Conservation (phyloP, 129 eudicot genomes). For the Centaurea solstitialis region DNA sequence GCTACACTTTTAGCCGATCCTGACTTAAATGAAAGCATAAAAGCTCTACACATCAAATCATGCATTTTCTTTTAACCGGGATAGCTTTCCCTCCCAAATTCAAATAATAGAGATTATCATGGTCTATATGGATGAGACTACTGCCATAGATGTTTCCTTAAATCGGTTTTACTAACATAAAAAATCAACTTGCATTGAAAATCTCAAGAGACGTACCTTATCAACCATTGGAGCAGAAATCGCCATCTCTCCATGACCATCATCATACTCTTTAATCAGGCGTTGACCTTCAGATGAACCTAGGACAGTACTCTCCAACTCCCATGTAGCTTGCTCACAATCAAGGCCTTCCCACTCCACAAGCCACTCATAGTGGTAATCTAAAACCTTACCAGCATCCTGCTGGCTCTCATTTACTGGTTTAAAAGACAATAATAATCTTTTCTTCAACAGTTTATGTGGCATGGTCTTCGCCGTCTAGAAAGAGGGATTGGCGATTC, state of each 20-base stretch:
- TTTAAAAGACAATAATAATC: slow-evolving; percentile 18
- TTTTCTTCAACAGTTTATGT: slow-evolving; percentile 46
- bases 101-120: neutral
- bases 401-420: slow-evolving; percentile 24
- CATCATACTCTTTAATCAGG: slow-evolving; percentile 40
- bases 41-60: neutral
- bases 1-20: neutral
- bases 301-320: slow-evolving; percentile 48
- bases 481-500: slow-evolving; percentile 4
- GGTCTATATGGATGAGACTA: neutral
- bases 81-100: neutral
- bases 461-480: slow-evolving; percentile 47
- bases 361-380: slow-evolving; percentile 53
- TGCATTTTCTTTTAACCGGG: neutral
- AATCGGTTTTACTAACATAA: neutral
- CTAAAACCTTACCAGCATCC: slow-evolving; percentile 16
- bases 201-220: slow-evolving; percentile 34
- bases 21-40: neutral
- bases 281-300: slow-evolving; percentile 38
- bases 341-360: slow-evolving; percentile 61
- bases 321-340: slow-evolving; percentile 57
- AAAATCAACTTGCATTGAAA: neutral
- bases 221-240: slow-evolving; percentile 12
- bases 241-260: slow-evolving; percentile 33
- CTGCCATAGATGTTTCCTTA: neutral